phyloP scores from a whole-genome alignment of 2,329 filamentous ascomycete species.

The Fusarium citri region DNA sequence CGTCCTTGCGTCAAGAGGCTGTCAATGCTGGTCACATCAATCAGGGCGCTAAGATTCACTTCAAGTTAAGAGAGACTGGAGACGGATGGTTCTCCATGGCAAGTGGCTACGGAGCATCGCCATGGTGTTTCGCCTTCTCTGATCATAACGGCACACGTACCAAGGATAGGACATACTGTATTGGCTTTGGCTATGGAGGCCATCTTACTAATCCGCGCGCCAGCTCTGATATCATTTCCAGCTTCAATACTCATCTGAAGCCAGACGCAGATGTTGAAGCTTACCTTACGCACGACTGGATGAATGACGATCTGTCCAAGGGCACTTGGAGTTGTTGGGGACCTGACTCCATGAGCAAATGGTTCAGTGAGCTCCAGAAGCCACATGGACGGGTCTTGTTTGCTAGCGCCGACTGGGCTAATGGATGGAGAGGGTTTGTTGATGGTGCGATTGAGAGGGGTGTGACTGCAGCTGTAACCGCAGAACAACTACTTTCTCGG shows the following conservation, averaged over 20 bases:
- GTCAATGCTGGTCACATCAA: not conserved
- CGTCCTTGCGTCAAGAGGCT: not conserved
- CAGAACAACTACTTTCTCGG: accelerated
- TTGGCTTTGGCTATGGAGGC: not conserved
- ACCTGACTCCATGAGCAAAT: not conserved
- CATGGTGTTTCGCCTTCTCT: not conserved
- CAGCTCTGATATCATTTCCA: accelerated
- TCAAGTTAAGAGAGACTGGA: not conserved
- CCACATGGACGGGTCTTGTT: not conserved
- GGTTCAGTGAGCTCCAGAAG: not conserved
- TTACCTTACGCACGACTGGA: not conserved
- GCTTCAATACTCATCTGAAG: not conserved
- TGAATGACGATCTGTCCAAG: not conserved
- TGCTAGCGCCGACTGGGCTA: not conserved
- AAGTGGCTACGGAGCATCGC: not conserved
- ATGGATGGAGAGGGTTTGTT: not conserved
- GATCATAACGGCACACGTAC: not conserved
- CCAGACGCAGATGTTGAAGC: not conserved
- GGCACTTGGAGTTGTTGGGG: not conserved
- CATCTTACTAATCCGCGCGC: not conserved
- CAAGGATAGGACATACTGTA: not conserved
- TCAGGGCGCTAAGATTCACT: not conserved
- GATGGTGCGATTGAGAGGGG: not conserved
- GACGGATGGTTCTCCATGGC: not conserved
- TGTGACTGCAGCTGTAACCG: not conserved